Base-by-base conservation (phyloP, 2,329 filamentous ascomycete species). In the Colletotrichum spaethianum region DNA sequence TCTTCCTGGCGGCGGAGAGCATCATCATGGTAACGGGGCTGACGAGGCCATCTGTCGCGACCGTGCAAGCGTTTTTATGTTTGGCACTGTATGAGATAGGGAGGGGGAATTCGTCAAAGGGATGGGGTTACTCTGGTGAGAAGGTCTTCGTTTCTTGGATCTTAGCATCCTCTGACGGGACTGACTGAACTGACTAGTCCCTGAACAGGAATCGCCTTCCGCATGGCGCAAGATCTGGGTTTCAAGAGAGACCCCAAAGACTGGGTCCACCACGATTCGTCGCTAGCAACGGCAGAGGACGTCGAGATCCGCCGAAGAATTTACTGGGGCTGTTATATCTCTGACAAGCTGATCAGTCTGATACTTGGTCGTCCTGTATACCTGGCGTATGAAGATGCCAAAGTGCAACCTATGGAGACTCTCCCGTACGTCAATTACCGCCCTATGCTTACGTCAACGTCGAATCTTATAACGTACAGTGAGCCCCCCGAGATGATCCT, bases 251-350 rank as follows among this genome's bases (percentile, higher is more conserved):
- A 78, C 26, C 77, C 77, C 0, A 74, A 75, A 20, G 55, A 67
- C 2, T 79, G 76, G 76, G 42, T 76, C 9, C 65, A 67, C 0
- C 67, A 74, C n/a, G 76, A 79, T 14, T 61, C 66, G 0, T 77
- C 78, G 0, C 60, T 79, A 0, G 70, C 65, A 3, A 75, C 76
- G 0, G 52, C 64, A 0, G 76, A 78, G 44, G 76, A 79, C n/a
- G 31, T 77, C 14, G 78, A 78, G 33, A 75, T 80, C 3, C 74
- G 78, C 1, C 59, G 77, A 6, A 76, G 77, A 1, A 79, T 80
- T 20, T 79, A 78, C 59, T 79, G 78, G 78, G 77, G 78, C 18
- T 78, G 76, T 38, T 79, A 79, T 59, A 72, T 75, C 18, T 78
- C 77, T 0, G 78, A 79, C 50, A 79, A 79, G 52, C 40, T 77